Evolutionary conservation across 768 basidiomycete genomes (phyloP), one percentile per base, ranked within the genome.

Genomic region (Amanita fuliginea): DNA sequence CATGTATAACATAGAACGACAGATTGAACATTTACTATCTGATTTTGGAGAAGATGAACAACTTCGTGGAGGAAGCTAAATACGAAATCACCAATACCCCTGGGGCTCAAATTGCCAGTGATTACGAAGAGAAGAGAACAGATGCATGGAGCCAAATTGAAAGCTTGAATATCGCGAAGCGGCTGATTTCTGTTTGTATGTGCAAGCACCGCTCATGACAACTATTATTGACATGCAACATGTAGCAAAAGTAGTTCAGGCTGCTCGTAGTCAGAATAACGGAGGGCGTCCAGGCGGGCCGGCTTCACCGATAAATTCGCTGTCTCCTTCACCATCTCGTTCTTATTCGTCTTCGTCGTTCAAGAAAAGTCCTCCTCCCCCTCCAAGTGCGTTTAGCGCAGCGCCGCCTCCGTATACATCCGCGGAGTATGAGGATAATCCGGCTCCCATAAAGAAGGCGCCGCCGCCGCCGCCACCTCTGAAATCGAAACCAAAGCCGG

Each of bases 11-110:
- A 49, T 34, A 16, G 40, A 21, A 21, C 16, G 43, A 18, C 54
- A 95, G 91, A 67, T 72, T 95, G 57, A 95, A 96, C 64, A 83
- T 94, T 51, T 94, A 82, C 70, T 98, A 97, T 67, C 71, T 96
- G 50, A 79, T 97, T 62, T 74, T 96, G 52, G 96, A 99, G 68
- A 97, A 94, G 71, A 72, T 97, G 68, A 86, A 87, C 62, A 76
- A 77, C 33, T 98, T 94, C 59, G 80, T 87, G 1, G 83, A 81
- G 53, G 79, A 77, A 44, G 75, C 76, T 45, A 90, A 86, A 59
- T 93, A 84, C 63, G 81, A 86, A 51, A 67, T 86, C 34, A 63
- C 79, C 42, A 84, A 80, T 51, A 62, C 77, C 16, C 68, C 80
- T 21, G 77, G 79, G 6, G 71, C 80, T 16, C 78, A 91, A 56